phyloP scores from a whole-genome alignment of 495 filamentous ascomycete genomes.

The Podospora appendiculata region DNA sequence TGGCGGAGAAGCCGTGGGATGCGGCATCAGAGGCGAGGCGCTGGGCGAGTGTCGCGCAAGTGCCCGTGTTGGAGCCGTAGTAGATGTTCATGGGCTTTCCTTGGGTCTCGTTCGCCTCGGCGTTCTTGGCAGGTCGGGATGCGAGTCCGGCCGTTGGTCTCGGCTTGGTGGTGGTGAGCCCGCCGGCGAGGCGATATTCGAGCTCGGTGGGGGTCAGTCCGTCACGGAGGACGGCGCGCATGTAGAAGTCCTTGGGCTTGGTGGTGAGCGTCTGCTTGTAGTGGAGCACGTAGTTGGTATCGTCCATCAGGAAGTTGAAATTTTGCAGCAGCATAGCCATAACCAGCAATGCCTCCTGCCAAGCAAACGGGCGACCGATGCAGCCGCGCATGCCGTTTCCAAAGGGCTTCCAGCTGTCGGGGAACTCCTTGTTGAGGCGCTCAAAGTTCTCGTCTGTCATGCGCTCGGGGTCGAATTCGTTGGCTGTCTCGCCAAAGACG shows the following conservation, averaged over 20 bases:
- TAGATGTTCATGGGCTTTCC: slow-evolving; percentile 50
- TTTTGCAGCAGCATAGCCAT: slow-evolving; percentile 52
- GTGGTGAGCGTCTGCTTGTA: slow-evolving; percentile 67
- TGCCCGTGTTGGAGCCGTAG: slow-evolving; percentile 69
- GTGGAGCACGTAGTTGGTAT: slow-evolving; percentile 54
- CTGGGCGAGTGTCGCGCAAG: slow-evolving; percentile 63
- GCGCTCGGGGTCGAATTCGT: slow-evolving; percentile 53
- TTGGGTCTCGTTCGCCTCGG: slow-evolving; percentile 6
- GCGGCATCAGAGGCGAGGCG: slow-evolving; percentile 51
- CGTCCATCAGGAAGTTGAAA: slow-evolving; percentile 51
- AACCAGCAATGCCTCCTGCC: slow-evolving; percentile 51
- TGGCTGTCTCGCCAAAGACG: slow-evolving; percentile 46
- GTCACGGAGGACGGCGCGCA: slow-evolving; percentile 55
- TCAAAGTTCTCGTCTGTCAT: slow-evolving; percentile 58
- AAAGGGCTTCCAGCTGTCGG: slow-evolving; percentile 51
- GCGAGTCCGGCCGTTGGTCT: not conserved
- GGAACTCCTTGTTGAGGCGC: slow-evolving; percentile 37
- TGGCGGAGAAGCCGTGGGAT: slow-evolving; percentile 49
- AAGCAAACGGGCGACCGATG: slow-evolving; percentile 54
- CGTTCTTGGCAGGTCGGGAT: not conserved
- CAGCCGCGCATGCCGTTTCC: slow-evolving; percentile 48
- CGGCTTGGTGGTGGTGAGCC: not conserved
- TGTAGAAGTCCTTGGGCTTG: slow-evolving; percentile 68
- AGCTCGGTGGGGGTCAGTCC: slow-evolving; percentile 51
- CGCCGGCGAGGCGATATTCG: slow-evolving; percentile 39